Base-by-base conservation (phyloP, 352 stramenopile species). In the Elongisporangium prolatum region DNA sequence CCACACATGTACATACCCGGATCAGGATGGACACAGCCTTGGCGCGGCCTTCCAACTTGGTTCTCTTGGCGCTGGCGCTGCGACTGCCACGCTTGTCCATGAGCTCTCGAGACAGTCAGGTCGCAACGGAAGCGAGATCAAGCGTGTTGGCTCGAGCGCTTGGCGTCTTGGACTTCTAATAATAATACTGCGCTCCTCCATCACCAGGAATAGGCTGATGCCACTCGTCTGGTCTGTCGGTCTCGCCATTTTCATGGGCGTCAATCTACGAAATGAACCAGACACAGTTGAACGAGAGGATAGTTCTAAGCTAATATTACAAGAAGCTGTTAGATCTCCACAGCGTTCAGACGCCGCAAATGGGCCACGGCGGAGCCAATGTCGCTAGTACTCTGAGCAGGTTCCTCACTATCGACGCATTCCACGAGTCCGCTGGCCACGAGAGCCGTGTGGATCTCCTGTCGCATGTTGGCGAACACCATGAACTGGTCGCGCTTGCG, bases 11-110 rank as follows among this genome's bases (percentile, higher is more conserved):
- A 25, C 60, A 16, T 60, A 71, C 67, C 4, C 60, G 56, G 24
- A 70, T 62, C 52, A 79, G 63, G 17, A 82, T 79, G 54, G 64
- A 69, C 25, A 56, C 67, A 16, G 73, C 69, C 56, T 79, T 82
- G 50, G 60, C 57, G 5, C 64, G 56, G 37, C 56, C 57, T 1
- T 56, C 44, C 50, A 53, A 54, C 16, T 60, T 48, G 5, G 38
- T 56, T 10, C 50, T 48, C 52, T 69, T 72, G 48, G 56, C 49
- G 51, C 54, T 54, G 54, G 40, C 49, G 21, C 48, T 52, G 50
- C 56, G 65, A 57, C 64, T 58, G 17, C 52, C 57, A 40, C 67
- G 58, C 47, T 71, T 69, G 38, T 68, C 63, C 61, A 70, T 74
- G 9, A n/a, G 34, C 49, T 34, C 24, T 34, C 24, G 24, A 8